Conservation (phyloP, 257 asterid genomes). For the Capsicum chinense region DNA sequence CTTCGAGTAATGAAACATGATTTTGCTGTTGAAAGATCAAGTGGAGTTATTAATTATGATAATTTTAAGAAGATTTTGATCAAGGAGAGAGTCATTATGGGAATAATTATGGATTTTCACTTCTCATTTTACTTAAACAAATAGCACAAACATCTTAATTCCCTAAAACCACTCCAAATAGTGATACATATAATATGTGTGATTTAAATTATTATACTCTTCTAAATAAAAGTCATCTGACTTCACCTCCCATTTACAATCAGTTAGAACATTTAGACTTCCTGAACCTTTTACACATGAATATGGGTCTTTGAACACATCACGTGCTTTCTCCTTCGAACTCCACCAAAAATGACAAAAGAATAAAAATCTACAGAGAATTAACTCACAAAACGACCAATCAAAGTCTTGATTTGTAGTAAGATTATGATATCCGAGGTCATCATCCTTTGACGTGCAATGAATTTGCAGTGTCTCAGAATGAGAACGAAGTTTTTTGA, state of each 20-base stretch:
- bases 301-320: background rate
- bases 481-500: background rate
- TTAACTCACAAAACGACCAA: background rate
- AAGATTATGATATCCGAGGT: background rate
- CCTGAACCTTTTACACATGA: background rate
- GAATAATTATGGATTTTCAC: too few species aligned
- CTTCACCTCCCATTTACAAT: background rate
- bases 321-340: background rate
- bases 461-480: background rate
- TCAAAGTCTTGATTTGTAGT: background rate
- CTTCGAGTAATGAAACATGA: too few species aligned
- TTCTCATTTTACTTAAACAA: background rate
- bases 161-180: conserved; percentile 3
- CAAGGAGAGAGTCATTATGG: too few species aligned
- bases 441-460: background rate
- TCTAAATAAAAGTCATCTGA: background rate
- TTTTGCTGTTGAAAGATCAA: too few species aligned
- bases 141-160: background rate
- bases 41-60: too few species aligned
- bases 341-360: background rate
- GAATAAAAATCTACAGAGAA: background rate
- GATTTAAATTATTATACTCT: background rate
- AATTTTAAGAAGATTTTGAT: too few species aligned
- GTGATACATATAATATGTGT: background rate
- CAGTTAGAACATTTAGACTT: background rate